Percentiles rank a stretch among this genome's conserved stretches.
phyloP scores from a whole-genome alignment of 2,329 filamentous ascomycete genomes.

The Xylariaceae sp. region DNA sequence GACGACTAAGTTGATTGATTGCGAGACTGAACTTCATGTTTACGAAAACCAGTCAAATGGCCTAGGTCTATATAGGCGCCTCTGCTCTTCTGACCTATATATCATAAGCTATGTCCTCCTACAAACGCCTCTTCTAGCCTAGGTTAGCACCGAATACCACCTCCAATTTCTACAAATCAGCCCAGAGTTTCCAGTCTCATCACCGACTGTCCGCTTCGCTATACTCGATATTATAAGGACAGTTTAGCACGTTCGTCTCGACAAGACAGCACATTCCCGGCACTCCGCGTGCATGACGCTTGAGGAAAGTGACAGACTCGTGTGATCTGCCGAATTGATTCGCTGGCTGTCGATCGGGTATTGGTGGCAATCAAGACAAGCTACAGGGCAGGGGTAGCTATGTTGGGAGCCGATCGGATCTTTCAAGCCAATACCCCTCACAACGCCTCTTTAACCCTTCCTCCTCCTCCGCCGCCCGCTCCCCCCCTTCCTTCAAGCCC shows the following conservation, averaged over 20 bases:
- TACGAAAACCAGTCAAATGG: background rate
- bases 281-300: background rate
- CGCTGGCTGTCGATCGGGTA: background rate
- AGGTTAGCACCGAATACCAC: background rate
- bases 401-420: too few relatives aligned
- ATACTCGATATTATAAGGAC: background rate
- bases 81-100: too few relatives aligned
- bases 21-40: background rate
- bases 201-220: background rate
- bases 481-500: too few relatives aligned
- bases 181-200: background rate
- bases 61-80: too few relatives aligned
- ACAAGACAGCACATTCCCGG: background rate
- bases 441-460: too few relatives aligned
- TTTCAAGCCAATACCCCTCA: background rate
- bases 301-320: background rate
- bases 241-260: background rate
- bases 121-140: too few relatives aligned
- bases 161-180: background rate
- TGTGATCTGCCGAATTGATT: background rate
- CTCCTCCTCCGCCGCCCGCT: too few relatives aligned
- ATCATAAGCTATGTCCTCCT: too few relatives aligned
- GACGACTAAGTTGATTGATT: background rate
- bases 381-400: too few relatives aligned
- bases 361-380: background rate